These are phyloP conservation scores for Combretum micranthum DNA, from an alignment of 345 rosid genomes.

Conservation along the genomic window DNA sequence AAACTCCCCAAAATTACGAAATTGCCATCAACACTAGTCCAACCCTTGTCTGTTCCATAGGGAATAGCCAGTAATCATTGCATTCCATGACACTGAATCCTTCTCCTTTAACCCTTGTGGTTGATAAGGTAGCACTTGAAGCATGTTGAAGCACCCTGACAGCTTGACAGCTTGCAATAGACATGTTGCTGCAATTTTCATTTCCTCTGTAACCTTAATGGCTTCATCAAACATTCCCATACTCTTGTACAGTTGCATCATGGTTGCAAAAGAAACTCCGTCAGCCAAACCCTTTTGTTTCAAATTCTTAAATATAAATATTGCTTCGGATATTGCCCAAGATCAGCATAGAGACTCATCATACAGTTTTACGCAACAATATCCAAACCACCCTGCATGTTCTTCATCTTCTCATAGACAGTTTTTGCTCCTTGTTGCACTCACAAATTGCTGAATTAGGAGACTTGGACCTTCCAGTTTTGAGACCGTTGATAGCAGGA, in stretches of 20 bases:
- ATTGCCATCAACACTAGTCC: no score
- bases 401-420: constrained; percentile 57
- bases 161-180: no score
- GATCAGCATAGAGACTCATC: constrained; percentile 72
- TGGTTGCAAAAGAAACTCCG: constrained; percentile 60
- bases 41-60: no score
- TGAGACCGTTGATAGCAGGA: constrained; percentile 30
- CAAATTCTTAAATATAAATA: constrained; percentile 44
- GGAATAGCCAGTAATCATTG: no score
- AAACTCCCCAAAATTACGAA: no score
- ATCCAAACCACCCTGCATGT: constrained; percentile 62
- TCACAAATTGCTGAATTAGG: constrained; percentile 6
- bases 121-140: no score
- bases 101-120: no score
- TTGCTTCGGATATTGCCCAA: constrained; percentile 70
- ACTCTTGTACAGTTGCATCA: constrained; percentile 76
- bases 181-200: no score
- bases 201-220: constrained; percentile 74
- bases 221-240: constrained; percentile 86
- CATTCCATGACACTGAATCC: no score
- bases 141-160: no score
- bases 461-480: constrained; percentile 10
- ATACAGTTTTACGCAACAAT: constrained; percentile 68
- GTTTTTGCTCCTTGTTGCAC: constrained; percentile 21
- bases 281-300: constrained; percentile 57